Evolutionary conservation across 345 rosid genomes (phyloP), one percentile per base, ranked within the genome.

Genomic region (Sapria himalayana): DNA sequence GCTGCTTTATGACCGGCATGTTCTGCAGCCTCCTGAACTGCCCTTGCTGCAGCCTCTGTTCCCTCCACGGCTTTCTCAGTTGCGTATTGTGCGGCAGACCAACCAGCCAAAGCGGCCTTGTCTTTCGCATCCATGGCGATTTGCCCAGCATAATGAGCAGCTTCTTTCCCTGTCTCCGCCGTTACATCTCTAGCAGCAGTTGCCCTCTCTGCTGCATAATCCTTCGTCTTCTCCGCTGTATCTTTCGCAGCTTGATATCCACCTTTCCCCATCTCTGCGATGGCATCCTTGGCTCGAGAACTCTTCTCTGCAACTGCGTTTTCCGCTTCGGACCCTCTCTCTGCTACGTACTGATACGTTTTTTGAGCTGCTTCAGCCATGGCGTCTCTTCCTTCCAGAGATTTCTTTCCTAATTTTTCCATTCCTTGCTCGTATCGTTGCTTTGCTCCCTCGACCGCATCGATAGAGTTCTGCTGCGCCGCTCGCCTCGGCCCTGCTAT

Each of bases 71-170:
- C 52, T 35, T 73, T 73, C 52, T 71, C 74, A 0, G 73, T 45
- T 0, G 69, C 72, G 47, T 53, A 68, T 49, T 86, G 78, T 1
- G 81, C 85, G 0, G 85, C 79, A 1, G 64, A 66, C 93, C 93
- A 82, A 2, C 93, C 93, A 2, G 52, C 72, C 4, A 40, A 69
- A 0, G 61, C 66, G 0, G 80, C 69, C 55, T 48, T 69, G 17
- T 86, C 85, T 47, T 72, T 72, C 0, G 58, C 63, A 7, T 59
- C 78, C 14, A 14, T 51, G 0, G 69, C 67, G 19, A 57, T 57
- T 44, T 59, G 55, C 16, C 71, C 85, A 0, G 76, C 71, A 11
- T 64, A 55, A 17, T 55, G 64, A 0, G 62, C 77, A 0, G 74
- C 77, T n/a, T 23, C 73, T 47, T 71, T 73, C 9, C 74, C 67